Conservation (phyloP, 2,329 filamentous ascomycete genomes). For the Trichophyton equinum region DNA sequence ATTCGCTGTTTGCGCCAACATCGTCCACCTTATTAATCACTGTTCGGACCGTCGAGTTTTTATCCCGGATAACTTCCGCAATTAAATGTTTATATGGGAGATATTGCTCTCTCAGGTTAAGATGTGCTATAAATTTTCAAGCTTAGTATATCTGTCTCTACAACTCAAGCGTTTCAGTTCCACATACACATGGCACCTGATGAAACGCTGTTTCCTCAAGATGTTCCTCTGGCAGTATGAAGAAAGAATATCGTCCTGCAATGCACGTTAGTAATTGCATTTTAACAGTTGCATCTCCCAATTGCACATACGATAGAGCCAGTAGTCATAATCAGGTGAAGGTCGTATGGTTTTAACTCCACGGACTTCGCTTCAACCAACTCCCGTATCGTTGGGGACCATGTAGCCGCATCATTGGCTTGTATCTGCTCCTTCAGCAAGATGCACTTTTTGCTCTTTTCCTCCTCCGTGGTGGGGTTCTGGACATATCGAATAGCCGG, state of each 20-base stretch:
- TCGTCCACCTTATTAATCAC: constrained; percentile 94
- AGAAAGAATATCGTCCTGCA: constrained; percentile 68
- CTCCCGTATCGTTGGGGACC: constrained; percentile 57
- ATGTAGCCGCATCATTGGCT: constrained; percentile 45
- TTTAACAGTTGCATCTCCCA: constrained; percentile 6
- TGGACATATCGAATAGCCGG: constrained; percentile 53
- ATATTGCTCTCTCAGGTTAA: constrained; percentile 77
- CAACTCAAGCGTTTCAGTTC: not conserved
- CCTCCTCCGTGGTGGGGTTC: constrained; percentile 25
- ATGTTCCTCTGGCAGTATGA: constrained; percentile 69
- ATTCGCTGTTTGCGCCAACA: constrained; percentile 74
- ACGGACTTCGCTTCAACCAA: constrained; percentile 58
- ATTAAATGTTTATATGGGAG: constrained; percentile 77
- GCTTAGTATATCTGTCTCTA: not conserved
- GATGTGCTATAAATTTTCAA: constrained; percentile 50
- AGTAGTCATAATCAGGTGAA: constrained; percentile 69
- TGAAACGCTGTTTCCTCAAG: constrained; percentile 69
- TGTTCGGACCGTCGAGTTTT: constrained; percentile 67
- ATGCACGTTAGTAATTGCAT: not conserved
- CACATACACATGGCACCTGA: constrained; percentile 69
- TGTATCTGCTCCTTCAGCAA: constrained; percentile 29
- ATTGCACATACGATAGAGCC: constrained; percentile 56
- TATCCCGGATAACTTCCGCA: constrained; percentile 75
- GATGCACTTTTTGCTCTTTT: constrained; percentile 33
- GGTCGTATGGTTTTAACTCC: constrained; percentile 58